A percentile compares a stretch with the other conserved stretches of the same genome.
Conservation (phyloP, 345 rosid genomes). For the Brassica incana region DNA sequence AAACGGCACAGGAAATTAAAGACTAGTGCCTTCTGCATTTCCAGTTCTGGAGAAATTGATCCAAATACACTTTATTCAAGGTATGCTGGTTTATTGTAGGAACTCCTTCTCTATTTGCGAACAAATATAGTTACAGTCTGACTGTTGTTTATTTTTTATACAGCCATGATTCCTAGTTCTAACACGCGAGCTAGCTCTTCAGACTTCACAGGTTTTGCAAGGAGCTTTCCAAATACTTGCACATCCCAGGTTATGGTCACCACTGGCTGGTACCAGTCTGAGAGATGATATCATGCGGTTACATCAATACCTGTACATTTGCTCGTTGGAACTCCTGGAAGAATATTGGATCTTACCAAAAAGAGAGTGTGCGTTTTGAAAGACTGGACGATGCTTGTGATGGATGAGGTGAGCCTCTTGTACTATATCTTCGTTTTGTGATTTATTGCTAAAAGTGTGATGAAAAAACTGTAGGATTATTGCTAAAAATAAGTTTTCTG, state of each 20-base stretch:
- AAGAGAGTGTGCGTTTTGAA: slow-evolving; percentile 91
- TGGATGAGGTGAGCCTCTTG: slow-evolving; percentile 80
- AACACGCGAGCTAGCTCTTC: no score
- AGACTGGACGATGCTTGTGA: slow-evolving; percentile 88
- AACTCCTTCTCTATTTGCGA: not conserved
- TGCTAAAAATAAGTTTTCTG: no score
- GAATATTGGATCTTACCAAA: slow-evolving; percentile 89
- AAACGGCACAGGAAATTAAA: slow-evolving; percentile 86
- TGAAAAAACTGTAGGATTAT: no score
- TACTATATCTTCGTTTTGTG: not conserved
- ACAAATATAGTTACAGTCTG: not conserved
- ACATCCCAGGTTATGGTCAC: slow-evolving; percentile 96
- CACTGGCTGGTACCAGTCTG: slow-evolving; percentile 95
- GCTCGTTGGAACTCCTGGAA: slow-evolving; percentile 98
- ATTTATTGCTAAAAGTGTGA: not conserved
- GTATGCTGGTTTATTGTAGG: slow-evolving; percentile 35
- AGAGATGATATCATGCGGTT: slow-evolving; percentile 99
- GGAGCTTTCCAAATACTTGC: slow-evolving; percentile 52
- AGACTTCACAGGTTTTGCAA: no score
- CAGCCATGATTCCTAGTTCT: no score
- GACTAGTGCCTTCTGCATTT: slow-evolving; percentile 97
- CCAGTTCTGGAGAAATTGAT: slow-evolving; percentile 96
- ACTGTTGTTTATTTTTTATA: no score
- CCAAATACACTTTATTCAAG: slow-evolving; percentile 90
- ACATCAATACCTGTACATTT: slow-evolving; percentile 96